Evolutionary conservation across 192 early-diverging fungal genomes (phyloP).

Genomic region (Coemansia sp.): DNA sequence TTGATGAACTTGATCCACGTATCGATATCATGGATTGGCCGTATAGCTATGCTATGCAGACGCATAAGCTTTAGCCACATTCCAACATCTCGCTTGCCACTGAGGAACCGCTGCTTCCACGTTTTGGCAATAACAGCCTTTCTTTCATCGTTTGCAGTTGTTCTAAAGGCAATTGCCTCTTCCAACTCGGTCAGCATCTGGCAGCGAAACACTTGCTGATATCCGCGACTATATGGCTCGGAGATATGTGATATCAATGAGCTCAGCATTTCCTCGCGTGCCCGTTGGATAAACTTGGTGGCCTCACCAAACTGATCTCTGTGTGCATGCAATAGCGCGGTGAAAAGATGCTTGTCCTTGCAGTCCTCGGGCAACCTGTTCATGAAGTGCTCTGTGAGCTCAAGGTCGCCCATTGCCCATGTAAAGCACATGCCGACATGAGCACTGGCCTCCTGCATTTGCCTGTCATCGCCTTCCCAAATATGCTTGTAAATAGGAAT

Average conservation of each 20-base stretch:
- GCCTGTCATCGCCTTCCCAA: conserved; percentile 64
- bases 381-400: conserved; percentile 91
- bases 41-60: conserved; percentile 84
- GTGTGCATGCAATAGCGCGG: conserved; percentile 84
- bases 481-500: conserved; percentile 76
- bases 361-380: conserved; percentile 68
- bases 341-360: conserved; percentile 81
- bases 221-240: conserved; percentile 94
- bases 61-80: conserved; percentile 93
- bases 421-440: conserved; percentile 89
- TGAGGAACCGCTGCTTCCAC: conserved; percentile 83
- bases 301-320: conserved; percentile 76
- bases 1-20: conserved; percentile 97
- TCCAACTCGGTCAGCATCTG: conserved; percentile 98
- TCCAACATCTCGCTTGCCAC: conserved; percentile 90
- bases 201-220: conserved; percentile 83
- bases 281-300: conserved; percentile 73
- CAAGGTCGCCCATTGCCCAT: conserved; percentile 91
- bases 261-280: conserved; percentile 82
- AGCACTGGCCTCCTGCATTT: conserved; percentile 76
- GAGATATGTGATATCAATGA: conserved; percentile 86
- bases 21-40: conserved; percentile 91
- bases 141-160: conserved; percentile 70
- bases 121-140: conserved; percentile 75
- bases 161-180: conserved; percentile 92